Evolutionary conservation across 1,284 basidiomycete genomes (phyloP).

Genomic region (Fomitopsis betulina): DNA sequence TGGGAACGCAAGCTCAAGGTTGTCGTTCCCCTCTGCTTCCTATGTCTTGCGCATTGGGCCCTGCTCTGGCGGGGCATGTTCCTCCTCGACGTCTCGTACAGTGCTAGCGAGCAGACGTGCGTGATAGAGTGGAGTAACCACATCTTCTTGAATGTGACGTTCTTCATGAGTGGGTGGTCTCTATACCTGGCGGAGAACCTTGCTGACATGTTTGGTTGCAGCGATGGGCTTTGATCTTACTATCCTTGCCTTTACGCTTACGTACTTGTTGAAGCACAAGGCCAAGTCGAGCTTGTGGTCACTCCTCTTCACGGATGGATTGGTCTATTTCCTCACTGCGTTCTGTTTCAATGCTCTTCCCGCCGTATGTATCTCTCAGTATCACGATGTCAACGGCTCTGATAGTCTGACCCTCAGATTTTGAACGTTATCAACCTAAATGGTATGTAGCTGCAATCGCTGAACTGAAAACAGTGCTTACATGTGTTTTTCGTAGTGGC

Average conservation of each 20-base stretch:
- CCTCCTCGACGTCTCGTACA: constrained; percentile 54
- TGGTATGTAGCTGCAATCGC: constrained; percentile 34
- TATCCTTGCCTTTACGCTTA: constrained; percentile 50
- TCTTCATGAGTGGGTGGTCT: constrained; percentile 59
- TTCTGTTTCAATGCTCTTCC: constrained; percentile 64
- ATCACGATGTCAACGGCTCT: not conserved
- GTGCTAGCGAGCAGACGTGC: constrained; percentile 35
- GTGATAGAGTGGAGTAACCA: constrained; percentile 48
- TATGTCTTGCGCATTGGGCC: constrained; percentile 61
- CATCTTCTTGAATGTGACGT: constrained; percentile 54
- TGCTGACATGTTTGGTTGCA: constrained; percentile 19
- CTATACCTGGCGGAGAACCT: not conserved
- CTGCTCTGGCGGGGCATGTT: constrained; percentile 68
- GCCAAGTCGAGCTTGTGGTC: constrained; percentile 52
- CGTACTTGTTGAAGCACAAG: constrained; percentile 45
- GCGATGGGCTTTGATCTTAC: constrained; percentile 66
- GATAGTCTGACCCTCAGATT: constrained; percentile 25
- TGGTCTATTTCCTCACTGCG: constrained; percentile 60
- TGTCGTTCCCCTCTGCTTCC: constrained; percentile 42
- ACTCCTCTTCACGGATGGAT: constrained; percentile 65
- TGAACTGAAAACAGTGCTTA: constrained; percentile 1
- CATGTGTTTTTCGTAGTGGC: constrained; percentile 31
- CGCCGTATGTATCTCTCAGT: constrained; percentile 41
- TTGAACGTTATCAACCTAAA: constrained; percentile 57
- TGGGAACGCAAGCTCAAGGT: constrained; percentile 57